Evolutionary conservation across 192 early-diverging fungal species (phyloP).

Genomic region (Coemansia sp.): DNA sequence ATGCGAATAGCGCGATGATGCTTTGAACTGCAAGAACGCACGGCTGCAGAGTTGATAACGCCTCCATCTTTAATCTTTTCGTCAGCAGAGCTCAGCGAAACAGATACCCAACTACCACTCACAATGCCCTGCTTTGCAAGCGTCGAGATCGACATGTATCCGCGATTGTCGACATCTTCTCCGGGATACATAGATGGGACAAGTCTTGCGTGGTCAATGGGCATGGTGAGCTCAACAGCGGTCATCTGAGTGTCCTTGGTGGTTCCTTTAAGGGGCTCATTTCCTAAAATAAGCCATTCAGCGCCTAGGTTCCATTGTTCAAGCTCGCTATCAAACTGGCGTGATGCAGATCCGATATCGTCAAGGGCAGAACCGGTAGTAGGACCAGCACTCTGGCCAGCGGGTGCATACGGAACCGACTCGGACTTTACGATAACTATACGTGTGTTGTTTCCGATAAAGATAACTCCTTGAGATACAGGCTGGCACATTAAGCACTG

Average conservation of each 20-base stretch:
- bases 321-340: not conserved
- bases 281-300: constrained; percentile 54
- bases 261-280: constrained; percentile 7
- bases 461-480: constrained; percentile 29
- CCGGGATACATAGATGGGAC: constrained; percentile 17
- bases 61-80: not conserved
- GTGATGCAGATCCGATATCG: not conserved
- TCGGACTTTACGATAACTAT: constrained; percentile 29
- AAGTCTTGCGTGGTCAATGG: constrained; percentile 20
- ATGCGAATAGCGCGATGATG: constrained; percentile 42
- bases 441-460: constrained; percentile 9
- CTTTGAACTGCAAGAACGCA: not conserved
- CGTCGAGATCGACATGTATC: constrained; percentile 36
- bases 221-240: constrained; percentile 14
- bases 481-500: constrained; percentile 54
- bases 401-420: not conserved
- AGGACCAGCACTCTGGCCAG: not conserved
- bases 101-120: constrained; percentile 46
- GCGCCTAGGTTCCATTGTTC: constrained; percentile 43
- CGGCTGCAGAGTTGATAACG: not conserved
- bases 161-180: constrained; percentile 40
- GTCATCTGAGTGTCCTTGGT: constrained; percentile 7
- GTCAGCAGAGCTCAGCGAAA: constrained; percentile 2
- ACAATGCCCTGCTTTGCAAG: constrained; percentile 40
- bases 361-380: not conserved